Evolutionary conservation across 83 land plant species (phyloP).

Genomic region (Thuja plicata): DNA sequence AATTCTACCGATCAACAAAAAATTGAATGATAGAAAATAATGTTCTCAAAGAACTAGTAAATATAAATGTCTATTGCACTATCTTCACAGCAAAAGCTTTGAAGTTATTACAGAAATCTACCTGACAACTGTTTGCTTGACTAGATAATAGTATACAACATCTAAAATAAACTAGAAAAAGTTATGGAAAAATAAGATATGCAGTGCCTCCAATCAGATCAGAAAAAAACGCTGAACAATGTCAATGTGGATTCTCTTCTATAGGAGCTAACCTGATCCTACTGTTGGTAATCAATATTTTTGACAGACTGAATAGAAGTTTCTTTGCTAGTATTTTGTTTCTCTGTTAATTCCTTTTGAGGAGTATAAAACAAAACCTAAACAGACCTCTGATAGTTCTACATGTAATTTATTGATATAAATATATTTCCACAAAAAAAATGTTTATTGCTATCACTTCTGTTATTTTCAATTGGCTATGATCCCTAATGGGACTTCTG

Average conservation of each 20-base stretch:
- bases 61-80: neutral
- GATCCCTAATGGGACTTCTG: neutral
- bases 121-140: neutral
- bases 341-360: neutral
- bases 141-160: neutral
- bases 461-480: neutral
- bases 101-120: neutral
- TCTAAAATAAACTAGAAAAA: neutral
- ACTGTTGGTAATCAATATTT: neutral
- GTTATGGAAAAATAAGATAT: neutral
- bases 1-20: neutral
- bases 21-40: neutral
- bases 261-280: neutral
- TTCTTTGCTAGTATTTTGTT: neutral
- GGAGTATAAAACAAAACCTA: neutral
- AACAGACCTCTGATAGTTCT: neutral
- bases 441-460: neutral
- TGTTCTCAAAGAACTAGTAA: neutral
- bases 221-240: neutral
- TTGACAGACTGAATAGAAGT: neutral
- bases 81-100: neutral
- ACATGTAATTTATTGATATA: neutral
- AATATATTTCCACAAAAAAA: neutral
- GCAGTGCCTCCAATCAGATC: neutral
- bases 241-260: neutral